These are phyloP conservation scores for Elsinoe ampelina DNA, from an alignment of 2,329 filamentous ascomycete genomes.

Conservation along the genomic window DNA sequence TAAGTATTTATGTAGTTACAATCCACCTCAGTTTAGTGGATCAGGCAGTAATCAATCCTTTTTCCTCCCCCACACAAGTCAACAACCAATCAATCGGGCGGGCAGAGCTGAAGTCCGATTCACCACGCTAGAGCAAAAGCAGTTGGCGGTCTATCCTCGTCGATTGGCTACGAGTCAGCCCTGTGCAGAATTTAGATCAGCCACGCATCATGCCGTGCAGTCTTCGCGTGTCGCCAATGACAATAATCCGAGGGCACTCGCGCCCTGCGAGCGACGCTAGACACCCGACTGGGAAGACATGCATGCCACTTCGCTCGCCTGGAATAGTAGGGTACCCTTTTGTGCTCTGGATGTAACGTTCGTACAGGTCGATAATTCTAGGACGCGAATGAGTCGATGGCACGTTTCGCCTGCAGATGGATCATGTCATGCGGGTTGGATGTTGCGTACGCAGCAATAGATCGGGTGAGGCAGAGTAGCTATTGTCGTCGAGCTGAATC, in stretches of 20 bases:
- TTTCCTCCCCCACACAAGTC: no score
- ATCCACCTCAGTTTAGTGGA: no score
- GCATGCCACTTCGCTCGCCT: conserved; percentile 1
- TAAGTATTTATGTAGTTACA: no score
- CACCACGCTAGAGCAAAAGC: not conserved
- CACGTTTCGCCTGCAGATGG: not conserved
- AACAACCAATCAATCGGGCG: not conserved
- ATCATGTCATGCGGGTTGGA: not conserved
- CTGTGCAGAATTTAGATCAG: not conserved
- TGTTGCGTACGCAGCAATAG: not conserved
- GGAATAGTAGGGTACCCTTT: not conserved
- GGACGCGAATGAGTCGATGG: not conserved
- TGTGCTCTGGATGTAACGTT: conserved; percentile 1
- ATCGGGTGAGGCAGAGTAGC: not conserved
- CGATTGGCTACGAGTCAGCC: conserved; percentile 6
- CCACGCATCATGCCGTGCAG: not conserved
- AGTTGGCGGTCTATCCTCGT: not conserved
- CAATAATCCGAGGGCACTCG: not conserved
- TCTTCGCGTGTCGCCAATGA: conserved; percentile 4
- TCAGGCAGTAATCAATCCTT: no score
- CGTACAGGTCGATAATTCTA: not conserved
- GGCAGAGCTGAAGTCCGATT: not conserved
- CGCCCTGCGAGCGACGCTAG: not conserved
- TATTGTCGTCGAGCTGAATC: not conserved
- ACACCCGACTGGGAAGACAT: not conserved